Evolutionary conservation across 2,329 filamentous ascomycete genomes (phyloP).

Genomic region (Hymenoscyphus linearis): DNA sequence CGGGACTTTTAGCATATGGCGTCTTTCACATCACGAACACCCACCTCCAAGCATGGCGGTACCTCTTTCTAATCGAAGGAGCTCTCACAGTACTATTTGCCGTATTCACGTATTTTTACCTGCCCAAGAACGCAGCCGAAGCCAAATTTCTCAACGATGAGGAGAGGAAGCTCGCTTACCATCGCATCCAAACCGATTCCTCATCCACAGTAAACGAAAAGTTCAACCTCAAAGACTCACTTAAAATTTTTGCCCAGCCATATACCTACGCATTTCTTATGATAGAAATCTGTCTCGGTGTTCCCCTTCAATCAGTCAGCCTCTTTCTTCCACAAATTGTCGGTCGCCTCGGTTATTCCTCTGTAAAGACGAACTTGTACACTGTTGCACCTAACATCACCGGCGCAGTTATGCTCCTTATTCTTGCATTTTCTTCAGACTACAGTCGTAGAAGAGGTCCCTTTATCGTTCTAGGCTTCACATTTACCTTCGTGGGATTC

Average conservation of each 20-base stretch:
- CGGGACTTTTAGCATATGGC: conserved; percentile 32
- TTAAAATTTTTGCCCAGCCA: conserved; percentile 46
- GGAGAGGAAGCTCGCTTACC: conserved; percentile 32
- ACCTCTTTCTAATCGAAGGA: conserved; percentile 45
- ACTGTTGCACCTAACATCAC: conserved; percentile 76
- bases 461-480: conserved; percentile 68
- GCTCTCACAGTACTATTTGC: conserved; percentile 28
- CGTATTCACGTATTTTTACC: conserved; percentile 33
- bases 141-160: conserved; percentile 30
- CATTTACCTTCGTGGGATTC: conserved; percentile 71
- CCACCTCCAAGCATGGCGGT: conserved; percentile 45
- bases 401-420: conserved; percentile 65
- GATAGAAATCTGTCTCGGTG: conserved; percentile 55
- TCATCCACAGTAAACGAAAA: conserved; percentile 55
- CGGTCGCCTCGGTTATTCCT: conserved; percentile 41
- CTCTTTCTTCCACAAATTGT: conserved; percentile 54
- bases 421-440: conserved; percentile 69
- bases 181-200: conserved; percentile 47
- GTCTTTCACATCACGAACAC: conserved; percentile 50
- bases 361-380: conserved; percentile 67
- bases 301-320: conserved; percentile 50
- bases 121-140: conserved; percentile 30
- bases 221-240: conserved; percentile 45
- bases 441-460: conserved; percentile 43
- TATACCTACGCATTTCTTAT: conserved; percentile 40